A percentile compares a stretch with the other conserved stretches of the same genome.
Evolutionary conservation across 2,329 filamentous ascomycete species (phyloP).

Genomic region (Mariannaea sp.): DNA sequence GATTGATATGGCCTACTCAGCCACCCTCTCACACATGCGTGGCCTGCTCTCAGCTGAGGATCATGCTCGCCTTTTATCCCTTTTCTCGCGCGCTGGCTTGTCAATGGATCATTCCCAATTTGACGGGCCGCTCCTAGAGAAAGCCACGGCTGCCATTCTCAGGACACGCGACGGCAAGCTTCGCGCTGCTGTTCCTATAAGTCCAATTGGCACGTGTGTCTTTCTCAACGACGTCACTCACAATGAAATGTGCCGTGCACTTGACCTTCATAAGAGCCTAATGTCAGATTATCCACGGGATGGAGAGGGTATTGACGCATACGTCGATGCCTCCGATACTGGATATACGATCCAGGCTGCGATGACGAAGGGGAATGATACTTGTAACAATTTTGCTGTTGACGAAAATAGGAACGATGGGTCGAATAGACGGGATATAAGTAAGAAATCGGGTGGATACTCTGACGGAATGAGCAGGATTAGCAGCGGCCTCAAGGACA

Average conservation of each 20-base stretch:
- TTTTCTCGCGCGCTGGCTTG: constrained; percentile 72
- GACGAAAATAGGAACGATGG: background rate
- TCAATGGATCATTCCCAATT: constrained; percentile 74
- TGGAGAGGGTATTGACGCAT: constrained; percentile 70
- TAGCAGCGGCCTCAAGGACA: constrained; percentile 26
- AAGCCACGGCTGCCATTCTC: constrained; percentile 70
- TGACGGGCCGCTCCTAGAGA: constrained; percentile 66
- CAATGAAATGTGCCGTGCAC: constrained; percentile 64
- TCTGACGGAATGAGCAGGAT: constrained; percentile 11
- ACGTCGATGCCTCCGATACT: constrained; percentile 71
- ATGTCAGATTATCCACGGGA: constrained; percentile 66
- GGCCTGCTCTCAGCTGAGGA: constrained; percentile 64
- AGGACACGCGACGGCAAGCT: constrained; percentile 73
- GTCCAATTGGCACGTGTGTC: constrained; percentile 66
- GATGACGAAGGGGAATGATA: background rate
- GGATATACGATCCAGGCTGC: constrained; percentile 53
- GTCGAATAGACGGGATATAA: constrained; percentile 25
- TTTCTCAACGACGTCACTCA: constrained; percentile 71
- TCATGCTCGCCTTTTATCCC: constrained; percentile 64
- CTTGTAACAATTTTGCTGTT: background rate
- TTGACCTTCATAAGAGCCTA: constrained; percentile 66
- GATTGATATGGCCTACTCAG: constrained; percentile 77
- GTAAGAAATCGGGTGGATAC: constrained; percentile 13
- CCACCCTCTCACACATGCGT: constrained; percentile 67
- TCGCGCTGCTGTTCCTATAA: constrained; percentile 67